These are phyloP conservation scores for Polyporus arcularius DNA, from an alignment of 768 basidiomycete species.

Conservation along the genomic window DNA sequence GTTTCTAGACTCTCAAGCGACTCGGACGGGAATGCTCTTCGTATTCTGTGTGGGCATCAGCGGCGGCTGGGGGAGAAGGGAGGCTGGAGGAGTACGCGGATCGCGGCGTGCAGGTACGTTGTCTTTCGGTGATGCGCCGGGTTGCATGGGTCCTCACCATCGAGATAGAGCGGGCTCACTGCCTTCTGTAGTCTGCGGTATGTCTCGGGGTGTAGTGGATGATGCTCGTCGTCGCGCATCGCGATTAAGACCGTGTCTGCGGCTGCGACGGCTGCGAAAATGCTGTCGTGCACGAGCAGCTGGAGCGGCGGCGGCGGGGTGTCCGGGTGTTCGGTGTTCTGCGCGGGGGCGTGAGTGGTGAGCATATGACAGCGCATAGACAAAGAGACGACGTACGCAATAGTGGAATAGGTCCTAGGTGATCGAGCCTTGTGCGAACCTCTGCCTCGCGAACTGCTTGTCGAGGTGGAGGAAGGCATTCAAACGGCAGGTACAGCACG, in stretches of 20 bases:
- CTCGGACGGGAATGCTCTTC: no score
- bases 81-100: slow-evolving; percentile 36
- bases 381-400: slow-evolving; percentile 33
- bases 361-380: not conserved
- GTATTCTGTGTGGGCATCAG: slow-evolving; percentile 37
- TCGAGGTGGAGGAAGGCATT: slow-evolving; percentile 9
- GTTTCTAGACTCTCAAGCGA: no score
- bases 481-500: not conserved
- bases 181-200: slow-evolving; percentile 24
- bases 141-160: slow-evolving; percentile 20
- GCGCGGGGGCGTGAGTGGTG: slow-evolving; percentile 40
- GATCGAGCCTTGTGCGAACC: slow-evolving; percentile 22
- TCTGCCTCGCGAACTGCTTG: slow-evolving; percentile 5
- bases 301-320: slow-evolving; percentile 1
- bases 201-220: slow-evolving; percentile 24
- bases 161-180: slow-evolving; percentile 26
- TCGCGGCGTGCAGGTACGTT: slow-evolving; percentile 35
- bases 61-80: slow-evolving; percentile 30
- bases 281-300: slow-evolving; percentile 16
- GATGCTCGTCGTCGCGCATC: slow-evolving; percentile 22
- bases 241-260: slow-evolving; percentile 32
- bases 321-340: slow-evolving; percentile 20
- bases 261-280: slow-evolving; percentile 29
- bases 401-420: slow-evolving; percentile 43
- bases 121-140: slow-evolving; percentile 23